Evolutionary conservation across 306 rosid genomes (phyloP).

Genomic region (Cotoneaster glaucophyllus): DNA sequence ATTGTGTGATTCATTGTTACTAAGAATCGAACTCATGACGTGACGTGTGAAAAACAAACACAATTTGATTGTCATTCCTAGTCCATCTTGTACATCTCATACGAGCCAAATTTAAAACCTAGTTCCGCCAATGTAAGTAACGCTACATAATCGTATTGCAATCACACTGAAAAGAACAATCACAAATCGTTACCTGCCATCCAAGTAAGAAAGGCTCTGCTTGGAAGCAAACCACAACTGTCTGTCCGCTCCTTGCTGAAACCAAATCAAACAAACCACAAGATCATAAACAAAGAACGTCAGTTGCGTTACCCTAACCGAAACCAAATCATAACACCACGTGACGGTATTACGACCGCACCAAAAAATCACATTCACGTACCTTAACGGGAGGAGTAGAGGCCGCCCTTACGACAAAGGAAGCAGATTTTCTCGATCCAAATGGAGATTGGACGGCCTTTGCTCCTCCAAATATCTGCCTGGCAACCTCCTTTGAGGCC

Average conservation of each 20-base stretch:
- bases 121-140: too few species aligned
- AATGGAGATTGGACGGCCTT: constrained; percentile 38
- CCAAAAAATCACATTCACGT: background rate
- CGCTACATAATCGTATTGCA: background rate
- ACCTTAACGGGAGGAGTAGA: constrained; percentile 92
- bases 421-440: constrained; percentile 45
- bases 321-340: background rate
- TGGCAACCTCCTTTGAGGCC: constrained; percentile 58
- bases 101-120: too few species aligned
- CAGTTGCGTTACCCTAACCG: background rate
- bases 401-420: constrained; percentile 69
- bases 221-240: constrained; percentile 96
- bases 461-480: constrained; percentile 41
- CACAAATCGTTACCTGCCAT: constrained; percentile 63
- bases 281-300: background rate
- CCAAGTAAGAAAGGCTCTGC: constrained; percentile 93
- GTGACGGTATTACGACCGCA: background rate
- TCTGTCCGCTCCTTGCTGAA: constrained; percentile 87
- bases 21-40: too few species aligned
- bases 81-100: background rate
- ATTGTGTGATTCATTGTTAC: too few species aligned
- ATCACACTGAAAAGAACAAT: background rate
- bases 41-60: too few species aligned
- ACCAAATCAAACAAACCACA: background rate
- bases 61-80: too few species aligned